phyloP scores from a whole-genome alignment of 176 grass and related monocot genomes.

The Hyparrhenia diplandra region DNA sequence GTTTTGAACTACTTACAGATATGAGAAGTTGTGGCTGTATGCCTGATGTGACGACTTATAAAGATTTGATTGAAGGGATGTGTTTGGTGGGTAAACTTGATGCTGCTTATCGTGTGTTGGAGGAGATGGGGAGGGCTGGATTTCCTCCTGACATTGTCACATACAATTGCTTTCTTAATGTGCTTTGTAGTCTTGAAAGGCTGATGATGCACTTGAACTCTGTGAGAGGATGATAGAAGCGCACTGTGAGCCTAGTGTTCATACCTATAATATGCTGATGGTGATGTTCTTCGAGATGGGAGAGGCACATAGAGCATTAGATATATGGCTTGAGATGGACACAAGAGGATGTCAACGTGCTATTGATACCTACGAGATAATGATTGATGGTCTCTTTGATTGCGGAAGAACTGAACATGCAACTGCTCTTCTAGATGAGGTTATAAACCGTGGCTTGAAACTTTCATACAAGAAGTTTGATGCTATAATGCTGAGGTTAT shows the following conservation, averaged over 20 bases:
- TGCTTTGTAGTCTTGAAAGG: slow-evolving; percentile 78
- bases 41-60: slow-evolving; percentile 85
- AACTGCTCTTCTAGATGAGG: slow-evolving; percentile 61
- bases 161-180: slow-evolving; percentile 93
- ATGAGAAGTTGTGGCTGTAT: slow-evolving; percentile 81
- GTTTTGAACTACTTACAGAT: slow-evolving; percentile 71
- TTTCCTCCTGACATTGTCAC: slow-evolving; percentile 92
- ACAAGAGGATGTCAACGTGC: slow-evolving; percentile 52
- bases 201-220: slow-evolving; percentile 48
- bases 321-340: slow-evolving; percentile 89
- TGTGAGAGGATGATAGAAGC: slow-evolving; percentile 76
- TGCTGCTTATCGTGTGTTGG: slow-evolving; percentile 66
- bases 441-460: slow-evolving; percentile 72
- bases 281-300: slow-evolving; percentile 84
- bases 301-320: slow-evolving; percentile 57
- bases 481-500: slow-evolving; percentile 64
- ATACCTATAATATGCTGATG: slow-evolving; percentile 94
- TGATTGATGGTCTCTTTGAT: slow-evolving; percentile 85
- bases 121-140: slow-evolving; percentile 79
- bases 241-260: slow-evolving; percentile 83
- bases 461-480: slow-evolving; percentile 75
- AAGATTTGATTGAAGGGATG: slow-evolving; percentile 94
- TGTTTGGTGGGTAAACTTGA: slow-evolving; percentile 65
- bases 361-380: slow-evolving; percentile 72
- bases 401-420: slow-evolving; percentile 65